Percentiles rank a stretch among this genome's conserved stretches.
Conservation (phyloP, 352 stramenopile genomes). For the Globisporangium paddicum region DNA sequence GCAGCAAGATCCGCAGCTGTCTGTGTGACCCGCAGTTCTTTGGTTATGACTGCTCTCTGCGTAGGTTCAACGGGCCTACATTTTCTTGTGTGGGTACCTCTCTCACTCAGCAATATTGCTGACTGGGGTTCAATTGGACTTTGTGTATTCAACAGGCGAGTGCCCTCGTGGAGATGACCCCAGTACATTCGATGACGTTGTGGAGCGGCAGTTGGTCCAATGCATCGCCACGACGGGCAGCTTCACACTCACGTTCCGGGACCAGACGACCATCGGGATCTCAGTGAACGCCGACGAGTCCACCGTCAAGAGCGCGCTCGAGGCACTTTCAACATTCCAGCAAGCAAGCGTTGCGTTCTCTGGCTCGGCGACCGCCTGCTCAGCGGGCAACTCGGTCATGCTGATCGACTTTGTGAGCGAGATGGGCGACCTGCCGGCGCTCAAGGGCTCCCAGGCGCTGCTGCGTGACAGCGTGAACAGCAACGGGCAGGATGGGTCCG, state of each 20-base stretch:
- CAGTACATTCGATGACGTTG: conserved; percentile 46
- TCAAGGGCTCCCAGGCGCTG: conserved; percentile 30
- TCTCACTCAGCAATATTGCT: background rate
- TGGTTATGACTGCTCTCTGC: conserved; percentile 67
- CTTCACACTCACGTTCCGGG: conserved; percentile 68
- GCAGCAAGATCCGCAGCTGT: conserved; percentile 56
- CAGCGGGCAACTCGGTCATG: conserved; percentile 36
- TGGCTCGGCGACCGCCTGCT: conserved; percentile 31
- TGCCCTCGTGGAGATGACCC: conserved; percentile 72
- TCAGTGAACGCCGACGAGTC: conserved; percentile 24
- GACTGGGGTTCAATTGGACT: background rate
- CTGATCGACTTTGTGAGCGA: conserved; percentile 58
- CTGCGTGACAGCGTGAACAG: conserved; percentile 46
- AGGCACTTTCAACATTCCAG: conserved; percentile 37
- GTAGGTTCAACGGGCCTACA: conserved; percentile 22
- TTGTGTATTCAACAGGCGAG: conserved; percentile 29
- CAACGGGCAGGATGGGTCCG: conserved; percentile 53
- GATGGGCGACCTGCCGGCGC: conserved; percentile 44
- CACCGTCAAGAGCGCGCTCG: conserved; percentile 39
- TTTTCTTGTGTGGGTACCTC: too few relatives aligned
- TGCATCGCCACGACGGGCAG: conserved; percentile 49
- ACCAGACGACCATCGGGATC: conserved; percentile 47
- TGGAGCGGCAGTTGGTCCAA: conserved; percentile 60
- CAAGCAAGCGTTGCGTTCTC: conserved; percentile 41
- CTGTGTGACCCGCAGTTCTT: conserved; percentile 54